phyloP scores from a whole-genome alignment of 176 grass and related monocot species.

The Oryza glumipatula region DNA sequence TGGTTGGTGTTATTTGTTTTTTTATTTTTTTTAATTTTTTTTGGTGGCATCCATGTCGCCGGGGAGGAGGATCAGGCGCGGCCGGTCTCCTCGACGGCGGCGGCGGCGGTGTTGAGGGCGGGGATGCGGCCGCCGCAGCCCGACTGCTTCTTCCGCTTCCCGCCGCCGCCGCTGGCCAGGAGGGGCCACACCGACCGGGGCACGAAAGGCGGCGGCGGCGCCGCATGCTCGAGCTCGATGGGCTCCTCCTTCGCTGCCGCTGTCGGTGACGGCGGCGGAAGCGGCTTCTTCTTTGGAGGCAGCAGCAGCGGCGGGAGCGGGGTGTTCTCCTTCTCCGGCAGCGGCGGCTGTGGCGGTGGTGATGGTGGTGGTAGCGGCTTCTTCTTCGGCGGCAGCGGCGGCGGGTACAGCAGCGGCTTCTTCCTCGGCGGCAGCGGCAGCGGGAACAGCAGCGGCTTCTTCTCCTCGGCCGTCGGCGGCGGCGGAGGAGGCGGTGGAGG shows the following conservation, averaged over 20 bases:
- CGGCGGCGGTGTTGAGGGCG: constrained; percentile 2
- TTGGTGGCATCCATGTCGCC: neutral
- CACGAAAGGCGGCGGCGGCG: neutral
- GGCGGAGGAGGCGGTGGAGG: too few relatives aligned
- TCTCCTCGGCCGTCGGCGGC: neutral
- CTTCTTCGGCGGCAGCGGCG: neutral
- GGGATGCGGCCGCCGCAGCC: constrained; percentile 46
- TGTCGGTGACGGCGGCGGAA: neutral
- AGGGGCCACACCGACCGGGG: constrained; percentile 38
- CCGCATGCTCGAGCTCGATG: neutral
- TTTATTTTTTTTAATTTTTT: neutral
- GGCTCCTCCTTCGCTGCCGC: neutral
- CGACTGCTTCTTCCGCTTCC: constrained; percentile 53
- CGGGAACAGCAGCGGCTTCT: neutral
- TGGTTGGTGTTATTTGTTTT: neutral
- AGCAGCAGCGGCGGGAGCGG: neutral
- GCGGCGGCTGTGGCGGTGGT: neutral
- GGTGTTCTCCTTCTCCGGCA: neutral
- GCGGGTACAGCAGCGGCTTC: neutral
- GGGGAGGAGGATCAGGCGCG: constrained; percentile 16
- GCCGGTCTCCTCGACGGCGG: constrained; percentile 33
- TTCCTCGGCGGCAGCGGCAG: neutral
- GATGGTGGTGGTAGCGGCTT: neutral
- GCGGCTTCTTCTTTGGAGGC: neutral
- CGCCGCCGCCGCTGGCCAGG: constrained; percentile 3